Base-by-base conservation (phyloP, 164 flowering plant species). In the Dillenia suffruticosa region DNA sequence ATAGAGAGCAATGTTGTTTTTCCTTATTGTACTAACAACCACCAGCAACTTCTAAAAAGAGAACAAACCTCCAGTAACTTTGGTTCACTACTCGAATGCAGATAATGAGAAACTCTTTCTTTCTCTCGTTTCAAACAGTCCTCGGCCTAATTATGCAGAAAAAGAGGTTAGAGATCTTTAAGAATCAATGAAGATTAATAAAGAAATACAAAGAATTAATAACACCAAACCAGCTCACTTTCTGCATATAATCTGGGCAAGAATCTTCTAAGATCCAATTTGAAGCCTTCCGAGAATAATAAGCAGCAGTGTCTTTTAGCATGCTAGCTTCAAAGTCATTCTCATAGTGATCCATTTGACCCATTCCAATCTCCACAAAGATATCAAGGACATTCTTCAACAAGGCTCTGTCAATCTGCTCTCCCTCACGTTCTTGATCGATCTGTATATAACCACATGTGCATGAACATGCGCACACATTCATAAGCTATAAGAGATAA, bases 191-290 rank as follows among this genome's bases (percentile, higher is more conserved):
- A 58, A 32, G 40, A 32, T 32, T 32, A 32, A 48, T 16, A 40
- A 11, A 46, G 57, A 58, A 63, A 12, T 26, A 9, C 19, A 10
- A 19, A 57, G 12, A 47, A 59, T 16, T 47, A 44, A 26, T 44
- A 51, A 60, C 1, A 16, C 49, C 12, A 51, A 8, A 32, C 40
- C 40, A 32, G 40, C 40, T 59, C 74, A 82, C 92, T 71, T 88
- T 90, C 53, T 81, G 54, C 95, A 88, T 88, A 64, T 88, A 90
- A 61, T 88, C 95, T 44, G 95, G 95, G 76, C 93, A 90, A 49
- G 97, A 88, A 79, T 90, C 88, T 64, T 88, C 89, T 10, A 74
- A 51, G 55, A 90, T 90, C 97, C 97, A 90, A 70, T 66, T 79
- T 58, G 87, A 78, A 61, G 95, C 97, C 63, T 88, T 90, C 12